Percentiles rank a stretch among this genome's conserved stretches.
These are phyloP conservation scores for Cymbopogon citratus DNA, from an alignment of 176 grass and related monocot genomes.

Conservation along the genomic window DNA sequence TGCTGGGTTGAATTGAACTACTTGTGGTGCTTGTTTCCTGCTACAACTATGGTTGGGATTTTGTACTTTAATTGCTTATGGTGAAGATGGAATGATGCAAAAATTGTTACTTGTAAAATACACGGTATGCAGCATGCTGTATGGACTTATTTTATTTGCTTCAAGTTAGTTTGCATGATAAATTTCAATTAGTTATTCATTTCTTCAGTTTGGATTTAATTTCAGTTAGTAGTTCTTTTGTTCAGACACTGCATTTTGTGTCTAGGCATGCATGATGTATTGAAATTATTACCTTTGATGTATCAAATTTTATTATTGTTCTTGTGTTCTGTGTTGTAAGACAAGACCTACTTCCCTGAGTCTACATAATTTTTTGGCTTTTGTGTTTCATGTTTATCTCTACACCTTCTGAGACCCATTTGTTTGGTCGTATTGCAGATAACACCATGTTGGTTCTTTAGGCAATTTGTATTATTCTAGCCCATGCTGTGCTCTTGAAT, in stretches of 20 bases:
- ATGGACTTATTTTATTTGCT: not conserved
- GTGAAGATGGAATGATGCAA: not conserved
- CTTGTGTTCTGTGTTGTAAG: too few relatives aligned
- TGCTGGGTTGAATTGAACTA: not conserved
- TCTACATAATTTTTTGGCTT: not conserved
- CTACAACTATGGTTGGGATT: not conserved
- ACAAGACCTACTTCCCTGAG: not conserved
- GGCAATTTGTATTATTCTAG: not conserved
- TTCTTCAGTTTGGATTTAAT: not conserved
- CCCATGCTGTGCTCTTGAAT: not conserved
- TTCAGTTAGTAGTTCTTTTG: not conserved
- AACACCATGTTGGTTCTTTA: not conserved
- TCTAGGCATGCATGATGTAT: not conserved
- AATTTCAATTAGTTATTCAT: not conserved
- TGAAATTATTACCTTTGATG: not conserved
- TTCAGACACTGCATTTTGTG: not conserved
- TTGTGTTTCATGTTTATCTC: not conserved
- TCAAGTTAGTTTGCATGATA: not conserved
- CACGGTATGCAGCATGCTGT: not conserved
- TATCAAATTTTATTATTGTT: not conserved
- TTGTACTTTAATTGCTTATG: not conserved
- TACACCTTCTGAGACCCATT: not conserved
- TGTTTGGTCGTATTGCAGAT: not conserved
- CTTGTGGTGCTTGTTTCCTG: not conserved
- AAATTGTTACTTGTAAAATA: constrained; percentile 11